A percentile compares a stretch with the other conserved stretches of the same genome.
Conservation (phyloP, 1,284 basidiomycete species). For the Polyporus tsugae region DNA sequence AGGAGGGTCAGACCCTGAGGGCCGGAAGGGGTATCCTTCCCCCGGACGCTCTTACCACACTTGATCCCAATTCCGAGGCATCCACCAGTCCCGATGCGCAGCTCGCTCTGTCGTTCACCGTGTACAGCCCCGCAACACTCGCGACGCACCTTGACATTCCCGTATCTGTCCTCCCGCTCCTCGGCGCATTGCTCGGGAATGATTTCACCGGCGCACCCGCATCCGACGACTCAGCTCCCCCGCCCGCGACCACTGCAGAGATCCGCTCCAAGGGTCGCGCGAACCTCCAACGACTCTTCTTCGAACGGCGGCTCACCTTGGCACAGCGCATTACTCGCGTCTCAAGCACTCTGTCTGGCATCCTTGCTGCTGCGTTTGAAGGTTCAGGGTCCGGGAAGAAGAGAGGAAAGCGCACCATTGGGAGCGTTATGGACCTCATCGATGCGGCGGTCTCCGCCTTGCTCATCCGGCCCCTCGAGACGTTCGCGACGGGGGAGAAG, state of each 20-base stretch:
- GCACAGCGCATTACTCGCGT: slow-evolving; percentile 68
- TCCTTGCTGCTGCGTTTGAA: slow-evolving; percentile 53
- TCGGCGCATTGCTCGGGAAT: slow-evolving; percentile 89
- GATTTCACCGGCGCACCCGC: slow-evolving; percentile 67
- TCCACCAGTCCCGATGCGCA: slow-evolving; percentile 26
- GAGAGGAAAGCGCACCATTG: slow-evolving; percentile 61
- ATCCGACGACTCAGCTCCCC: slow-evolving; percentile 41
- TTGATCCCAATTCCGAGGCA: neutral
- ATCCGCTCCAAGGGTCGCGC: slow-evolving; percentile 39
- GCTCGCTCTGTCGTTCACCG: slow-evolving; percentile 60
- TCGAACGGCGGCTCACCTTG: slow-evolving; percentile 63
- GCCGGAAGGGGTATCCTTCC: slow-evolving; percentile 60
- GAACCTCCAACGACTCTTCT: slow-evolving; percentile 71
- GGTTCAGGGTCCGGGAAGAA: slow-evolving; percentile 42
- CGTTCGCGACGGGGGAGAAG: slow-evolving; percentile 66
- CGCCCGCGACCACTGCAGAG: slow-evolving; percentile 27
- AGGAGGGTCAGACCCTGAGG: slow-evolving; percentile 35
- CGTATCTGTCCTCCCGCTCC: slow-evolving; percentile 78
- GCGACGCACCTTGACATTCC: slow-evolving; percentile 55
- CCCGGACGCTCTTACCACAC: slow-evolving; percentile 45
- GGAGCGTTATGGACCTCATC: slow-evolving; percentile 79
- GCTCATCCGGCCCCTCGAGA: slow-evolving; percentile 56
- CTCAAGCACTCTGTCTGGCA: slow-evolving; percentile 59
- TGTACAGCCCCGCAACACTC: slow-evolving; percentile 71
- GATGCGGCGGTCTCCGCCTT: slow-evolving; percentile 67